Evolutionary conservation across 2,329 filamentous ascomycete species (phyloP), one percentile per base, ranked within the genome.

Genomic region (Fusarium austroafricanum): DNA sequence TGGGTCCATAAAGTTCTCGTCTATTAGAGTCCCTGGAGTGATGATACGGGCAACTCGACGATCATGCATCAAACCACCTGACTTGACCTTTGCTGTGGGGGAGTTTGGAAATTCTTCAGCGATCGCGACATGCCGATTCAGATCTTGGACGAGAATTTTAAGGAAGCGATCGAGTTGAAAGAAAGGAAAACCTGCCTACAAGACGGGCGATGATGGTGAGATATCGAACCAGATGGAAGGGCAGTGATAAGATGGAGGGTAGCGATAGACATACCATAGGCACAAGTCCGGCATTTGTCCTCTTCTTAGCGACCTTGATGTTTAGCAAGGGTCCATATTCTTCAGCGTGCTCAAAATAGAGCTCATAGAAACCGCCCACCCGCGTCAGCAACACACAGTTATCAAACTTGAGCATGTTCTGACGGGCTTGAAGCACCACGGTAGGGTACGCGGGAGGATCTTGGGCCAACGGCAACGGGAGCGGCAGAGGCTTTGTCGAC

Each of bases 1-100:
- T 2, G 94, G 93, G 76, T 98, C 93, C 84, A 99, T 94, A 78
- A 98, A 99, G 73, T 94, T 94, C 80, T 99, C 96, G 78, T 99
- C 96, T 70, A 99, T 97, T 54, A 99, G 83, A 2, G 96, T 99
- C 20, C 96, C 96, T 2, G 96, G 94, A 1, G 96, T 98, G 75
- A 99, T 89, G 71, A 99, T 90, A 58, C 96, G 90, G 18, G 92
- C 88, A 15, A 99, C 93, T 71, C 85, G 89, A 26, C 96, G 90
- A 76, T 96, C 92, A 77, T 96, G 96, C 83, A 95, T 84, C 67
- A 95, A 81, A 5, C 93, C 93, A 15, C 92, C 92, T 20, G 89
- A 86, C 75, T 90, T 95, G 68, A 90, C 82, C 78, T 88, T 93
- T 56, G 88, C 88, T 5, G 89, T 84, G 6, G 87, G 83, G 67